Evolutionary conservation across 495 filamentous ascomycete genomes (phyloP), one percentile per base, ranked within the genome.

Genomic region (Glonium stellatum): DNA sequence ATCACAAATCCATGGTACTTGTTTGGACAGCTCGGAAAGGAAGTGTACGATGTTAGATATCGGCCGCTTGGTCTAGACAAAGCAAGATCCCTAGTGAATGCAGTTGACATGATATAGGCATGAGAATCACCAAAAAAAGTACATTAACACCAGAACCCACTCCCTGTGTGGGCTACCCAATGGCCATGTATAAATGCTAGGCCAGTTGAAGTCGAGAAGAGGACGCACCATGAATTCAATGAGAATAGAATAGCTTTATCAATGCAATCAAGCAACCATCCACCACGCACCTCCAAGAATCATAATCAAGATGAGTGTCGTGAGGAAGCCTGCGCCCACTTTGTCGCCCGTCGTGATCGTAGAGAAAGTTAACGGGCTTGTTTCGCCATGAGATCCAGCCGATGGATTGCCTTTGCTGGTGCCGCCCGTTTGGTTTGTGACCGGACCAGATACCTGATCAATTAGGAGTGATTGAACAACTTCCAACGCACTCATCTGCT

Each of bases 401-500:
- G 52, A 52, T 1, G 71, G 68, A 54, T 77, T 60, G 34, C 74
- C 70, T 56, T 67, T 61, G 31, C 57, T 64, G 8, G 59, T 73
- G 21, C 74, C 74, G 27, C 74, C 74, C 4, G 66, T 71, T 1
- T 61, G 48, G 36, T 71, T 60, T 10, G 63, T 62, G 4, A 77
- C 67, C 10, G 74, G 74, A 4, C 72, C 74, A 13, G 50, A 11
- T 25, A 75, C 74, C 12, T 80, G 34, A 8, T 70, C 63, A 41
- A 83, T 74, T 55, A 87, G 67, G 35, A 73, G 73, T n/a, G 77
- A 73, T 57, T 82, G 75, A 36, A 86, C 72, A 19, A 84, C 74
- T 61, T 81, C 80, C 41, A 85, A 63, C 1, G 80, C 82, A 44
- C 72, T 73, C 82, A 86, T 84, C 63, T 86, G 79, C 67, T 84